Base-by-base conservation (phyloP, 148 eudicot species). In the Limonium bicolor region DNA sequence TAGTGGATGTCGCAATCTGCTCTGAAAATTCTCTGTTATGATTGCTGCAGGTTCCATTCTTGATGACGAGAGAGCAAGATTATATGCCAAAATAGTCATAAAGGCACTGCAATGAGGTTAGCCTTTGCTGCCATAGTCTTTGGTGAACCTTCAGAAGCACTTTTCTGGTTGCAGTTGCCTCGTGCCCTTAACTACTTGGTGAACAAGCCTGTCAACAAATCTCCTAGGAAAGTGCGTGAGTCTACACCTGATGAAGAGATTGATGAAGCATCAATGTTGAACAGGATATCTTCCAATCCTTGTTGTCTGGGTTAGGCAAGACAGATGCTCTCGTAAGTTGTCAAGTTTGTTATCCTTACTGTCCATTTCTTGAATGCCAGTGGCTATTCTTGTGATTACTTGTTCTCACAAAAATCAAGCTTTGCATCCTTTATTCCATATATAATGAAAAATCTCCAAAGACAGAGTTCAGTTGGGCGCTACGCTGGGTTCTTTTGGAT, bases 101-200 rank as follows among this genome's bases (percentile, higher is more conserved):
- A 66, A 48, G 74, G 88, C 51, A 79, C 71, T 53, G 69, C 95
- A 20, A 59, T 62, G 59, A 78, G 95, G 72, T 71, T 80, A 53
- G 87, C 99, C 36, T 90, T 84, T 81, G 93, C 99, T 45, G 88
- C 99, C 62, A 93, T 86, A 49, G 57, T 81, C 27, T 90, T 90
- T 66, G 99, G 99, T 60, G 99, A 90, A 68, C 62, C 80, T 58
- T 65, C 70, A 63, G 99, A 90, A 58, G 93, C 93, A 21, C 71
- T 78, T 60, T 90, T 90, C 71, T 90, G 99, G 99, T 63, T 90
- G 51, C 87, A 85, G 60, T 57, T 90, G 56, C 99, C 95, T 30
- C 63, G 63, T 52, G 99, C 95, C 53, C 68, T 90, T 57, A 69
- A 68, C 45, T 77, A 90, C 66, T 53, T 80, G 59, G 61, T 90